phyloP scores from a whole-genome alignment of 192 early-diverging fungal species.

The Entomortierella lignicola region DNA sequence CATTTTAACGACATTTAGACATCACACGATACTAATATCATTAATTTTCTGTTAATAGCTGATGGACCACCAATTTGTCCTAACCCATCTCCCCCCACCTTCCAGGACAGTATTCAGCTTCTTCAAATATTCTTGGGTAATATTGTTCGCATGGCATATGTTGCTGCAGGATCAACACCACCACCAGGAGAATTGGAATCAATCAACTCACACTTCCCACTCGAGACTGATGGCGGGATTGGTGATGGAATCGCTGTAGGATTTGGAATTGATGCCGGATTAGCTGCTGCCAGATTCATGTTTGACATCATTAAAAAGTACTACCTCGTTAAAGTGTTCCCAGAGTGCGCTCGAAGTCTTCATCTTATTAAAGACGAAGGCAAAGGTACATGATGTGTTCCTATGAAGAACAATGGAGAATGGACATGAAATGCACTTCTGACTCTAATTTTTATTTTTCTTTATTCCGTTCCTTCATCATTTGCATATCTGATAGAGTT shows the following conservation, averaged over 20 bases:
- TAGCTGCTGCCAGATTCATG: conserved; percentile 70
- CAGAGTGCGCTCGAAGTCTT: conserved; percentile 62
- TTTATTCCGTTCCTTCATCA: no score
- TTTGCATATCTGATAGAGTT: conserved; percentile 27
- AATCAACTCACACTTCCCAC: conserved; percentile 63
- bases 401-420: no score
- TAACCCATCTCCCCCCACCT: conserved; percentile 66
- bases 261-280: conserved; percentile 69
- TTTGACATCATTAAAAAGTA: conserved; percentile 76
- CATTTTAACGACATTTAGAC: no score
- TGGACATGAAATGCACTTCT: no score
- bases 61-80: conserved; percentile 67
- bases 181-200: conserved; percentile 62
- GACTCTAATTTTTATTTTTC: no score
- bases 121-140: conserved; percentile 63
- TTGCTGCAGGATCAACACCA: conserved; percentile 69
- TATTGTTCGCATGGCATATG: conserved; percentile 66
- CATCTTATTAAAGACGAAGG: conserved; percentile 55
- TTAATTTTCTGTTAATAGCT: conserved; percentile 26
- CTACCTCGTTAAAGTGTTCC: conserved; percentile 80
- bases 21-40: no score
- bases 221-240: conserved; percentile 54
- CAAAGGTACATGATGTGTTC: conserved; percentile 62
- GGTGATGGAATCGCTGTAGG: conserved; percentile 71
- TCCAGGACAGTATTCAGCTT: conserved; percentile 62